Evolutionary conservation across 169 alveolate genomes (phyloP), one percentile per base, ranked within the genome.

Genomic region (Plasmodium fragile): DNA sequence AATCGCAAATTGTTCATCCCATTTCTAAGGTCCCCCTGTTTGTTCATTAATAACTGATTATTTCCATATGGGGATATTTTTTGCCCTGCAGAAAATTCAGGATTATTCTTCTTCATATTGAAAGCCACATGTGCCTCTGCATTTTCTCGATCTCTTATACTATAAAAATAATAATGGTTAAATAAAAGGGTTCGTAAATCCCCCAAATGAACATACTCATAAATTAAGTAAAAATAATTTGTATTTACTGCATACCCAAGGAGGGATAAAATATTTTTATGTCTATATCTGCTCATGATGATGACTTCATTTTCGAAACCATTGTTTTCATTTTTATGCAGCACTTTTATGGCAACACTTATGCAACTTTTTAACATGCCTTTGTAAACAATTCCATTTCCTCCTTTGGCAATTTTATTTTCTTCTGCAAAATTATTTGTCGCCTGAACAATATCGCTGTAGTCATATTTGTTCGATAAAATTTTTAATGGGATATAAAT

Each of bases 281-380:
- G 93, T 85, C 93, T 73, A 41, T 85, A 85, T 75, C 93, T 85
- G 70, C 93, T 85, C 93, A 85, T 85, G 45, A 85, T 85, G 34
- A 85, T 85, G 10, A 85, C 25, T 75, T 85, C 93, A 85, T 85
- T 85, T 85, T 85, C 93, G 69, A 85, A 85, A 53, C 93, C 93
- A 41, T 85, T 85, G 45, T 85, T 85, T 85, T 85, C 93, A 85
- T 85, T 85, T 85, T 75, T 85, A 25, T 85, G 34, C 28, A 85
- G 75, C 36, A 85, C 93, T 53, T 85, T 85, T 75, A 85, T 75
- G 16, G 93, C 93, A 13, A 85, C 93, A 52, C 65, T 72, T 53
- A 85, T 85, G 49, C 93, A 85, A 11, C 80, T 52, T 77, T 85
- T 85, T 75, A 85, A n/a, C 45, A 85, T 36, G n/a, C 93, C 93